These are phyloP conservation scores for Lavandula angustifolia DNA, from an alignment of 257 asterid species.

Conservation along the genomic window DNA sequence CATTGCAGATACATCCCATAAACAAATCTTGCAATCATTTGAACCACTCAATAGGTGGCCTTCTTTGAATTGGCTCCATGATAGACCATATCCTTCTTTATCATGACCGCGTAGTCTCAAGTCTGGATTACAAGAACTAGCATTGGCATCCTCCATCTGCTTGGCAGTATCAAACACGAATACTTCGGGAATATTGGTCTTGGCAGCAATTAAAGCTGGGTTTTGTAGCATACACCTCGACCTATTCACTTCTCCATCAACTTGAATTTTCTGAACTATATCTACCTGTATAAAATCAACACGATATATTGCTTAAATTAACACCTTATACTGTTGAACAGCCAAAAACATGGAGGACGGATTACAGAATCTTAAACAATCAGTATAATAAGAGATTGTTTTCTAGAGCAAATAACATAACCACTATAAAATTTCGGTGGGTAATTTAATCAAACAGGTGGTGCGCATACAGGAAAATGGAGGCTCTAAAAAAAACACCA, in stretches of 20 bases:
- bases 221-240: slow-evolving; percentile 82
- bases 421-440: slow-evolving; percentile 2
- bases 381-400: neutral
- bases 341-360: too few relatives aligned
- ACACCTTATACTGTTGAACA: too few relatives aligned
- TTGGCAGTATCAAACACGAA: slow-evolving; percentile 60
- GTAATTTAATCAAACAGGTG: slow-evolving; percentile 53
- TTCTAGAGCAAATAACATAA: too few relatives aligned
- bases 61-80: slow-evolving; percentile 83
- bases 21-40: slow-evolving; percentile 78
- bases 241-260: slow-evolving; percentile 95
- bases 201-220: slow-evolving; percentile 74
- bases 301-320: neutral
- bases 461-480: slow-evolving; percentile 21
- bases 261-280: slow-evolving; percentile 69
- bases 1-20: slow-evolving; percentile 79
- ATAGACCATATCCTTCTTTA: slow-evolving; percentile 92
- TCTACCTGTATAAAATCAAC: slow-evolving; percentile 56
- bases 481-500: neutral
- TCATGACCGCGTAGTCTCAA: slow-evolving; percentile 80
- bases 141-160: slow-evolving; percentile 7
- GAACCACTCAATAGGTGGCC: slow-evolving; percentile 89
- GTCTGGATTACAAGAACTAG: slow-evolving; percentile 65
- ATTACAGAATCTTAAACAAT: too few relatives aligned
- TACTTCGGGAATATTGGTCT: slow-evolving; percentile 74